phyloP scores from a whole-genome alignment of 2,329 filamentous ascomycete genomes.

The Penicillium rolfsii region DNA sequence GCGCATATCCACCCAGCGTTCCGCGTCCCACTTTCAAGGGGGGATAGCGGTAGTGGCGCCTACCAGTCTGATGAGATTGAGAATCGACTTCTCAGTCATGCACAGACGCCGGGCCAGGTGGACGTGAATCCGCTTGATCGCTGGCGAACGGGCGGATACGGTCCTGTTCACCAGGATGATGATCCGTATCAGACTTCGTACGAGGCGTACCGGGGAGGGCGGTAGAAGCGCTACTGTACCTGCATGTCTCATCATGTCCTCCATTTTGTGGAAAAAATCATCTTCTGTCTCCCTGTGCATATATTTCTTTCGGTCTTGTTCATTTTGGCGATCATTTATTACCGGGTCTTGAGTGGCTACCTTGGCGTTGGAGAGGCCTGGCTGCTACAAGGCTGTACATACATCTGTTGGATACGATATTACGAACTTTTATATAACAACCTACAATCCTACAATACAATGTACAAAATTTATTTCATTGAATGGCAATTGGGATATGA shows the following conservation, averaged over 20 bases:
- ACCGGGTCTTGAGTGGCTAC: not conserved
- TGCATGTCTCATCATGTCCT: not conserved
- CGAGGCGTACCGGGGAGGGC: conserved; percentile 37
- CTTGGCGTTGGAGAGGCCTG: not conserved
- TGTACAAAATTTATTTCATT: not conserved
- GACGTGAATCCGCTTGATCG: conserved; percentile 34
- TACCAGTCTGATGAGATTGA: conserved; percentile 48
- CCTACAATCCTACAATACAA: too few species aligned
- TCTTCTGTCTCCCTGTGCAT: conserved; percentile 7
- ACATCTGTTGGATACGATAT: conserved; percentile 14
- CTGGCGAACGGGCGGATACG: conserved; percentile 44
- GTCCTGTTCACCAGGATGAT: conserved; percentile 43
- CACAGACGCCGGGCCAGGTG: conserved; percentile 36
- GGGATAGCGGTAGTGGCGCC: conserved; percentile 31
- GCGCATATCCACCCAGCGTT: conserved; percentile 42
- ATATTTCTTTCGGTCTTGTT: conserved; percentile 4
- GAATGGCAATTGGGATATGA: not conserved
- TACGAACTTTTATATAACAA: conserved; percentile 10
- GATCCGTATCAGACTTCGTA: conserved; percentile 38
- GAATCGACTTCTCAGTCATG: conserved; percentile 41
- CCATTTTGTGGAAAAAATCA: not conserved
- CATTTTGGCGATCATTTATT: conserved; percentile 4
- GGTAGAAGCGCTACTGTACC: conserved; percentile 14
- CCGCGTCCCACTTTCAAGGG: conserved; percentile 36
- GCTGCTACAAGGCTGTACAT: not conserved